Evolutionary conservation across 371 early-diverging fungal genomes (phyloP).

Genomic region (Chytridiales sp.): DNA sequence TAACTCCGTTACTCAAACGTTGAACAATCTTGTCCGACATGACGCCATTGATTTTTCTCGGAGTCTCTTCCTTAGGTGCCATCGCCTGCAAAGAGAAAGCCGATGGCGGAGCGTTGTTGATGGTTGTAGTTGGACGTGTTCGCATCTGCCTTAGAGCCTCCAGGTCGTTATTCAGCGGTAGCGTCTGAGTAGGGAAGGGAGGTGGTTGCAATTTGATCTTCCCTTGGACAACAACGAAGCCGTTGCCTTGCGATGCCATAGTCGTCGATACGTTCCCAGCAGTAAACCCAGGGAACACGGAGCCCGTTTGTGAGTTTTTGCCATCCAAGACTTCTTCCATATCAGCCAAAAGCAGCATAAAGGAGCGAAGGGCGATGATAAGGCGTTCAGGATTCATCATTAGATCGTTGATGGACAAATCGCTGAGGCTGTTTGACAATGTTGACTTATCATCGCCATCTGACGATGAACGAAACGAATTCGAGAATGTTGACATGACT

Average conservation of each 20-base stretch:
- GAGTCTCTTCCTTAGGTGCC: neutral
- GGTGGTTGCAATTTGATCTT: conserved; percentile 45
- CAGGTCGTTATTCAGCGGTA: conserved; percentile 21
- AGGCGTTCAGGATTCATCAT: conserved; percentile 71
- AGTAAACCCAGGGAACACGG: conserved; percentile 8
- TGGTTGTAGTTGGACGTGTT: neutral
- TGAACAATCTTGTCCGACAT: conserved; percentile 47
- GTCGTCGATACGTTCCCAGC: conserved; percentile 27
- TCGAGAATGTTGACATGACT: no score
- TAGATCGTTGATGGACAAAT: no score
- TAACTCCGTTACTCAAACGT: conserved; percentile 45
- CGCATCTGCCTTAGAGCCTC: conserved; percentile 25
- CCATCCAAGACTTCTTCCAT: conserved; percentile 53
- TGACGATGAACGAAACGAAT: no score
- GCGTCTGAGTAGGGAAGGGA: conserved; percentile 37
- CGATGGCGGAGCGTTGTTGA: conserved; percentile 3
- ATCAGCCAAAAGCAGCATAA: conserved; percentile 68
- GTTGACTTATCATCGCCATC: no score
- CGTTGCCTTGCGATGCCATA: conserved; percentile 21
- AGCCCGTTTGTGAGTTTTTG: conserved; percentile 7
- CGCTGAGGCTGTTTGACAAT: no score
- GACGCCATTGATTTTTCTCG: conserved; percentile 26
- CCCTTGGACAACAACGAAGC: conserved; percentile 48
- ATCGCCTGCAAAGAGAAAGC: conserved; percentile 9
- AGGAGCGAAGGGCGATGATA: conserved; percentile 72